Evolutionary conservation across 2,329 filamentous ascomycete genomes (phyloP).

Genomic region (Alternaria atra): DNA sequence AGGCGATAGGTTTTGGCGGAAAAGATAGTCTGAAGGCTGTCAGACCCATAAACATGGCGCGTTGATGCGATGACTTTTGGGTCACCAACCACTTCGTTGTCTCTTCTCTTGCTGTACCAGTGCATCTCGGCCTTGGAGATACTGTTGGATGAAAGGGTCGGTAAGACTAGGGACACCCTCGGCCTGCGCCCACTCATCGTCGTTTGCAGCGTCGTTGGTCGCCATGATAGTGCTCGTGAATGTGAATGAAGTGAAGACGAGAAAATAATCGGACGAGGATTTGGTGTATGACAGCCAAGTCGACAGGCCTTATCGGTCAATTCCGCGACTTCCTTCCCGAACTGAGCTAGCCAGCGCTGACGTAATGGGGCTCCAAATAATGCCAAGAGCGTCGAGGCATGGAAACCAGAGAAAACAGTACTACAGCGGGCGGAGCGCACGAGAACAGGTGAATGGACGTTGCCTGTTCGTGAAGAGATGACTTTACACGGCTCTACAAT

Average conservation of each 20-base stretch:
- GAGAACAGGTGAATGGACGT: neutral
- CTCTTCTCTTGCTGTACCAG: slow-evolving; percentile 84
- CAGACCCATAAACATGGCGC: slow-evolving; percentile 26
- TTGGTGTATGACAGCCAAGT: neutral
- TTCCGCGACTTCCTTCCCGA: slow-evolving; percentile 33
- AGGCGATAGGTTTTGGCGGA: slow-evolving; percentile 78
- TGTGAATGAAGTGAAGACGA: too few species aligned
- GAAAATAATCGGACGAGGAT: neutral
- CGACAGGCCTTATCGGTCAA: slow-evolving; percentile 21
- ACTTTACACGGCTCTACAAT: neutral
- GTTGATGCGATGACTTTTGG: neutral
- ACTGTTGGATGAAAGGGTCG: slow-evolving; percentile 84
- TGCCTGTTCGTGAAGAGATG: neutral
- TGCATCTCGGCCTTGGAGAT: slow-evolving; percentile 76
- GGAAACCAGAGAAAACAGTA: neutral
- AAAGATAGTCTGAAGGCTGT: slow-evolving; percentile 67
- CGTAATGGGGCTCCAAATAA: slow-evolving; percentile 19
- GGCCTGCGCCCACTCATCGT: slow-evolving; percentile 52
- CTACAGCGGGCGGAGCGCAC: neutral
- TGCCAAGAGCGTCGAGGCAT: slow-evolving; percentile 10
- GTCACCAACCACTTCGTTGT: slow-evolving; percentile 75
- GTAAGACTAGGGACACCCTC: slow-evolving; percentile 55
- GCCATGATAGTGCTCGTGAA: slow-evolving; percentile 30
- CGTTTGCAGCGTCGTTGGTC: slow-evolving; percentile 29
- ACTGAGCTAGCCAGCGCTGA: slow-evolving; percentile 30